Conservation (phyloP, 257 asterid species). For the Scutellaria galericulata region DNA sequence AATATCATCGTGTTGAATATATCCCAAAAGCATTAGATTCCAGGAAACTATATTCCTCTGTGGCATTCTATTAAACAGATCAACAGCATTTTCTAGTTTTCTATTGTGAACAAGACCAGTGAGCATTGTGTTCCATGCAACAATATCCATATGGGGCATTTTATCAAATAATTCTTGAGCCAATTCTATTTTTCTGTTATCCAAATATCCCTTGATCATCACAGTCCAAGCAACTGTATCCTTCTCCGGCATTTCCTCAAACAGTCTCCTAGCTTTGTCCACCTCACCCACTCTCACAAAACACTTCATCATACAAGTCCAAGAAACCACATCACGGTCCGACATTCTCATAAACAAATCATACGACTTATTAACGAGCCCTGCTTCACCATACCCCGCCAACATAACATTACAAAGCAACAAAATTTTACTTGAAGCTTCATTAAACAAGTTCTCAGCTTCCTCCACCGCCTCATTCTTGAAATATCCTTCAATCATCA, state of each 20-base stretch:
- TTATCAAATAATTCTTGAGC: slow-evolving; percentile 58
- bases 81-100: slow-evolving; percentile 52
- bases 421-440: slow-evolving; percentile 48
- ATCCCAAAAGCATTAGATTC: slow-evolving; percentile 65
- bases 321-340: slow-evolving; percentile 61
- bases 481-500: slow-evolving; percentile 61
- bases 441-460: slow-evolving; percentile 59
- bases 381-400: slow-evolving; percentile 52
- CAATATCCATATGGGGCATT: slow-evolving; percentile 64
- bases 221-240: slow-evolving; percentile 85
- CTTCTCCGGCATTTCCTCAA: slow-evolving; percentile 68
- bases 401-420: slow-evolving; percentile 60
- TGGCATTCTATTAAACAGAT: slow-evolving; percentile 58
- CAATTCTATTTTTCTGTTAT: slow-evolving; percentile 43
- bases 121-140: slow-evolving; percentile 80
- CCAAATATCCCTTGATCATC: slow-evolving; percentile 74
- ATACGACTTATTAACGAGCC: slow-evolving; percentile 40
- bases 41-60: slow-evolving; percentile 59
- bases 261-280: slow-evolving; percentile 57
- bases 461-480: slow-evolving; percentile 50
- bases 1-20: slow-evolving; percentile 55
- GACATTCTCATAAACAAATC: slow-evolving; percentile 56
- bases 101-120: slow-evolving; percentile 56
- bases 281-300: slow-evolving; percentile 59
- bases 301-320: slow-evolving; percentile 74